Conservation (phyloP, 768 basidiomycete species). For the Pleurotus eryngii region DNA sequence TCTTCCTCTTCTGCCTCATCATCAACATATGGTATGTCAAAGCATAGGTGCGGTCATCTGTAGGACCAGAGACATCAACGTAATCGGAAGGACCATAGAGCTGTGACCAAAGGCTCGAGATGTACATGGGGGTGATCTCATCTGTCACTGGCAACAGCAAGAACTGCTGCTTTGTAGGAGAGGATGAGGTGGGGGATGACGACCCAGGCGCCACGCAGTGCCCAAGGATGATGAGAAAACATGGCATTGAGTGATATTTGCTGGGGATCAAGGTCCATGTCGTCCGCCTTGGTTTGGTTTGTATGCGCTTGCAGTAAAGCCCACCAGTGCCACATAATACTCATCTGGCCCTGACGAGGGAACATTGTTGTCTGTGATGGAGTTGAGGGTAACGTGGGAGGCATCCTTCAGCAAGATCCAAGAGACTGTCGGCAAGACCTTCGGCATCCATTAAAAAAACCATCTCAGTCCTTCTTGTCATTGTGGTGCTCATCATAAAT, state of each 20-base stretch:
- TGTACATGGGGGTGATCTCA: too few species aligned
- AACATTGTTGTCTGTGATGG: background rate
- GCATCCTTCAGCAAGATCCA: background rate
- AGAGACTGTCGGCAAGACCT: background rate
- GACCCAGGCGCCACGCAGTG: background rate
- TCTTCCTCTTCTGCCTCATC: too few species aligned
- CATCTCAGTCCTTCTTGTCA: background rate
- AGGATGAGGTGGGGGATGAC: too few species aligned
- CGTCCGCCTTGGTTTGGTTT: background rate
- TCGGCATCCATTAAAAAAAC: background rate
- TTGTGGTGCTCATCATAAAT: background rate
- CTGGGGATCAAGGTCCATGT: background rate
- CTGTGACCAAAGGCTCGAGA: too few species aligned
- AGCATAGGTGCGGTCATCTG: too few species aligned
- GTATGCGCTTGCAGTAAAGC: background rate
- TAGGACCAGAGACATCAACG: too few species aligned
- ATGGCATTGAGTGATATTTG: background rate
- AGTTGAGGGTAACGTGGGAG: background rate
- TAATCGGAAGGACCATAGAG: too few species aligned
- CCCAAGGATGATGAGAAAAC: background rate
- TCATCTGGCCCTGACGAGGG: background rate
- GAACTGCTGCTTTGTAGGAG: too few species aligned
- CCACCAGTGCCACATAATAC: background rate
- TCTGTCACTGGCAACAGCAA: too few species aligned
- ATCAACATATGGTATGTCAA: too few species aligned